A percentile compares a stretch with the other conserved stretches of the same genome.
These are phyloP conservation scores for Amylocarpus encephaloides DNA, from an alignment of 2,329 filamentous ascomycete species.

Conservation along the genomic window DNA sequence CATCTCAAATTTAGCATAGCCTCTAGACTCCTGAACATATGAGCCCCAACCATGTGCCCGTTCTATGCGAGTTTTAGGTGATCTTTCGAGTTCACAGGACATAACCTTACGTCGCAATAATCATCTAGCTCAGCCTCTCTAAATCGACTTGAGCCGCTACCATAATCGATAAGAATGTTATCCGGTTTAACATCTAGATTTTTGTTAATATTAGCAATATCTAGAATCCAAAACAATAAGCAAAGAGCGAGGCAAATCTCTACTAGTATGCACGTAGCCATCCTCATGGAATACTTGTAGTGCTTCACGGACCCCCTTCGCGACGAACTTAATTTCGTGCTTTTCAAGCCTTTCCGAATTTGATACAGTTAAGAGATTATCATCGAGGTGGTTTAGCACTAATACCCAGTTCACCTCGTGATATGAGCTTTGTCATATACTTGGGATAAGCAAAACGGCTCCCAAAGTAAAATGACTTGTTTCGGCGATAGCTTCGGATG, in stretches of 20 bases:
- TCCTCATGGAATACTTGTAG: slow-evolving; percentile 22
- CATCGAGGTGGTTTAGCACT: background rate
- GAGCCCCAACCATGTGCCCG: too few relatives aligned
- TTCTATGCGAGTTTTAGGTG: too few relatives aligned
- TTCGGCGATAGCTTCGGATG: too few relatives aligned
- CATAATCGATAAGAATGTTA: slow-evolving; percentile 35
- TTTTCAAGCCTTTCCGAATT: slow-evolving; percentile 15
- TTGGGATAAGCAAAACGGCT: too few relatives aligned
- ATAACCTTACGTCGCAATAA: slow-evolving; percentile 30
- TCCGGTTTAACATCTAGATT: slow-evolving; percentile 31
- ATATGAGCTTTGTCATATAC: too few relatives aligned
- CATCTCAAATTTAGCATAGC: too few relatives aligned
- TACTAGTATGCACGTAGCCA: slow-evolving; percentile 24
- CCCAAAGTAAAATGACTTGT: too few relatives aligned
- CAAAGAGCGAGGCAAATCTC: too few relatives aligned
- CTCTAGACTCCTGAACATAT: too few relatives aligned
- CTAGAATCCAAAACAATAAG: background rate
- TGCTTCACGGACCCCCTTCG: slow-evolving; percentile 21
- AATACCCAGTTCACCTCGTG: too few relatives aligned
- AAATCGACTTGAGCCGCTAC: slow-evolving; percentile 28
- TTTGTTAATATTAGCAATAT: slow-evolving; percentile 13
- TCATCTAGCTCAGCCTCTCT: slow-evolving; percentile 32
- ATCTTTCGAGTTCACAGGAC: too few relatives aligned
- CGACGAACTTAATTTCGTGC: slow-evolving; percentile 19
- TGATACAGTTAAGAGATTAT: slow-evolving; percentile 21